Percentiles rank a stretch among this genome's conserved stretches.
Conservation (phyloP, 441 rosid genomes). For the Euphorbia corollata region DNA sequence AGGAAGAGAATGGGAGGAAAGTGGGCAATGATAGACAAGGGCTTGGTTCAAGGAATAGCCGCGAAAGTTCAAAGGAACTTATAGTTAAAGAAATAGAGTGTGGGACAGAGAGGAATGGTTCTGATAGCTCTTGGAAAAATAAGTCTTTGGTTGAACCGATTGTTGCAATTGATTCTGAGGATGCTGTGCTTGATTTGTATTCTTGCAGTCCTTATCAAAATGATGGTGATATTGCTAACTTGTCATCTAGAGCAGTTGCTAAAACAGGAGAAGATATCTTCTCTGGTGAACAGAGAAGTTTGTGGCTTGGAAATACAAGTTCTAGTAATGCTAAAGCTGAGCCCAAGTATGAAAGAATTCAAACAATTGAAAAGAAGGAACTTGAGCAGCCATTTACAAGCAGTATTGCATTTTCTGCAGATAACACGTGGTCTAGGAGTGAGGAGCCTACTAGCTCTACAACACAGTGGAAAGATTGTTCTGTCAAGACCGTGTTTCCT, state of each 20-base stretch:
- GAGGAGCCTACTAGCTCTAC: conserved; percentile 40
- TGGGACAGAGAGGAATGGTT: conserved; percentile 50
- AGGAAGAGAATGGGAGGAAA: conserved; percentile 36
- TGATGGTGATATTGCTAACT: conserved; percentile 31
- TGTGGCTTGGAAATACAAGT: conserved; percentile 51
- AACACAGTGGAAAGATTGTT: conserved; percentile 61
- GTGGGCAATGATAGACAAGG: conserved; percentile 22
- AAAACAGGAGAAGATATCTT: conserved; percentile 53
- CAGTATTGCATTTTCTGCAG: conserved; percentile 27
- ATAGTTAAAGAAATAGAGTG: conserved; percentile 84
- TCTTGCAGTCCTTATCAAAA: conserved; percentile 31
- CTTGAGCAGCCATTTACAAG: conserved; percentile 36
- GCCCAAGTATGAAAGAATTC: conserved; percentile 34
- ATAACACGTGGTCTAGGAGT: conserved; percentile 51
- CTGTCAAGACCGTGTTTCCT: conserved; percentile 69
- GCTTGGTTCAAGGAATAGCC: conserved; percentile 34
- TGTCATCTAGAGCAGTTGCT: conserved; percentile 34
- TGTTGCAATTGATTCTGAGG: conserved; percentile 40
- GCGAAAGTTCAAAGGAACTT: conserved; percentile 58
- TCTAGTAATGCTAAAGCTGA: conserved; percentile 40
- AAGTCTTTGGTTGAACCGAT: conserved; percentile 36
- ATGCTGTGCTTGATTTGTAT: conserved; percentile 39
- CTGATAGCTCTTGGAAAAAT: conserved; percentile 51
- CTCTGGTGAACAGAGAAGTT: conserved; percentile 44
- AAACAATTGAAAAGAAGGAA: conserved; percentile 38